Evolutionary conservation across 164 flowering plant genomes (phyloP).

Genomic region (Akebia trifoliata): DNA sequence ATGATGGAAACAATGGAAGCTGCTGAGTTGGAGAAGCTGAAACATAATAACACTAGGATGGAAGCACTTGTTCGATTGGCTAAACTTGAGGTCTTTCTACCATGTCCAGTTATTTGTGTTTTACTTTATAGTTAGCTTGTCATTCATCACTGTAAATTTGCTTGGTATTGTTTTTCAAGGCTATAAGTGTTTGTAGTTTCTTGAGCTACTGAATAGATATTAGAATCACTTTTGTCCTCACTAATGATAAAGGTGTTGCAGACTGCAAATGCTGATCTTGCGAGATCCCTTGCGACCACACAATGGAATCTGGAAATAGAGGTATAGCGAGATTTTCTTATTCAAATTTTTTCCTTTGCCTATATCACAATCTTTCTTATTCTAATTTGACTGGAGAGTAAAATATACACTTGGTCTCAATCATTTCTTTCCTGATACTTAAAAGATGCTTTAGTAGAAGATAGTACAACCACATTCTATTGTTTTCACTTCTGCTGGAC

Average conservation of each 20-base stretch:
- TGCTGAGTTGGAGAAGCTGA: slow-evolving; percentile 88
- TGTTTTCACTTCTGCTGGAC: no score
- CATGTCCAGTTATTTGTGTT: slow-evolving; percentile 4
- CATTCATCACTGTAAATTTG: slow-evolving; percentile 1
- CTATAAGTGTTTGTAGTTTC: slow-evolving; percentile 8
- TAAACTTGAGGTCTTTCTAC: slow-evolving; percentile 64
- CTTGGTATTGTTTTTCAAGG: slow-evolving; percentile 2
- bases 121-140: slow-evolving; percentile 5
- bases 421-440: no score
- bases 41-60: slow-evolving; percentile 88
- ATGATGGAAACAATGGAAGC: slow-evolving; percentile 96
- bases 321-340: slow-evolving; percentile 39
- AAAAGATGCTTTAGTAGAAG: no score
- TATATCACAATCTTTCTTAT: background rate
- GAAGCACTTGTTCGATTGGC: slow-evolving; percentile 74
- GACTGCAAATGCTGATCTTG: slow-evolving; percentile 86
- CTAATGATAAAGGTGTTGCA: slow-evolving; percentile 45
- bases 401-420: background rate
- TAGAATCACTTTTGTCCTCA: background rate
- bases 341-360: background rate
- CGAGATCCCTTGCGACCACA: slow-evolving; percentile 66
- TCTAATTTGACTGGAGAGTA: background rate
- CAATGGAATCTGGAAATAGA: slow-evolving; percentile 86
- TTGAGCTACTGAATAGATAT: background rate
- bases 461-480: no score